These are phyloP conservation scores for Silene vulgaris DNA, from an alignment of 179 eudicot species.

Conservation along the genomic window DNA sequence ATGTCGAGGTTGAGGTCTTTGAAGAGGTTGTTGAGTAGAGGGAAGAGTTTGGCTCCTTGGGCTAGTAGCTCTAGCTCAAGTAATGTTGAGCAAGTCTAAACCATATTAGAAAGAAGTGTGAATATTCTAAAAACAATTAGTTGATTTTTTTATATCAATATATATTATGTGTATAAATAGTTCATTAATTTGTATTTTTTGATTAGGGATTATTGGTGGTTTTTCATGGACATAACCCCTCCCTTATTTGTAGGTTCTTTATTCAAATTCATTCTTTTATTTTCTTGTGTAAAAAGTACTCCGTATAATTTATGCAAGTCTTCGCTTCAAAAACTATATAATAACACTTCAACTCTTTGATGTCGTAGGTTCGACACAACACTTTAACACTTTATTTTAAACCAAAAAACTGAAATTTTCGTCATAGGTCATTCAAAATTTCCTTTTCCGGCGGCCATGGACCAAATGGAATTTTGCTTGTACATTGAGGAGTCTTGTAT, in stretches of 20 bases:
- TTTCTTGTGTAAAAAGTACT: background rate
- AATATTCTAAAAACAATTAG: no score
- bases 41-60: constrained; percentile 39
- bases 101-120: background rate
- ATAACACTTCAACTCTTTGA: no score
- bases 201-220: constrained; percentile 21
- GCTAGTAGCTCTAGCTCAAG: constrained; percentile 25
- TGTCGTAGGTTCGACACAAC: no score
- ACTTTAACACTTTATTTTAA: no score
- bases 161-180: constrained; percentile 3
- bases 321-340: background rate
- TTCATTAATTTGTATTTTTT: background rate
- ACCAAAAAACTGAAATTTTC: no score
- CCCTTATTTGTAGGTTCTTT: constrained; percentile 7
- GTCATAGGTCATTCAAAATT: no score
- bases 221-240: constrained; percentile 20
- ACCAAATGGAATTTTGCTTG: no score
- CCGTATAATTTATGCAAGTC: background rate
- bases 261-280: constrained; percentile 21
- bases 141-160: background rate
- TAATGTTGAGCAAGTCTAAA: constrained; percentile 32
- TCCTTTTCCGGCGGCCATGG: no score
- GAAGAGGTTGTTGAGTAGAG: constrained; percentile 61
- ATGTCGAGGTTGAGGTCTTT: constrained; percentile 50
- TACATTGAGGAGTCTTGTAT: no score